These are phyloP conservation scores for Didymosphaeria variabile DNA, from an alignment of 2,329 filamentous ascomycete species.

Conservation along the genomic window DNA sequence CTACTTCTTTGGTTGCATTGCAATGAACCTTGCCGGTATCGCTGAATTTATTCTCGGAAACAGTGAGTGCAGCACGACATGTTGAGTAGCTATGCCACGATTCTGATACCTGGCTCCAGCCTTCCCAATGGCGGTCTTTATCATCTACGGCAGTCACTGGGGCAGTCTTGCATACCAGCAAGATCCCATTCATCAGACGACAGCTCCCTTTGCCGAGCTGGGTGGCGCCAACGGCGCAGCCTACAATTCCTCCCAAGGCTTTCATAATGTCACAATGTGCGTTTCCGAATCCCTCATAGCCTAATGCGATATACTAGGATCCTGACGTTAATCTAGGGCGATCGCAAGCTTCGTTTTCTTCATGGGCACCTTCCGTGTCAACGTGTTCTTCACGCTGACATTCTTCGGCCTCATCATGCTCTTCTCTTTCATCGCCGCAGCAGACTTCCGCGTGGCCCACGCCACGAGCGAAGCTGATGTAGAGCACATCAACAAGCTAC, in stretches of 20 bases:
- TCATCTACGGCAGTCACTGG: constrained; percentile 2
- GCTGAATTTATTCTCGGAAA: not conserved
- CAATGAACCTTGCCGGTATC: not conserved
- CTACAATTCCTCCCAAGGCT: not conserved
- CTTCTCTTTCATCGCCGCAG: not conserved
- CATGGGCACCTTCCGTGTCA: not conserved
- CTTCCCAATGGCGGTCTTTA: not conserved
- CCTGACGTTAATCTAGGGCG: not conserved
- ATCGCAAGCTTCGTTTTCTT: not conserved
- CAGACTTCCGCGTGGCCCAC: not conserved
- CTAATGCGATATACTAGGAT: not conserved
- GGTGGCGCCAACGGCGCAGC: not conserved
- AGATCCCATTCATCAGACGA: not conserved
- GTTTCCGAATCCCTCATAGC: too few species aligned
- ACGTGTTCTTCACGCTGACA: not conserved
- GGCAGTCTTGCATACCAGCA: constrained; percentile 1
- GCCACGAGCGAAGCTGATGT: not conserved
- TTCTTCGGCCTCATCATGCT: constrained; percentile 1
- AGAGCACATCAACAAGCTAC: not conserved
- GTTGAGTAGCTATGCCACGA: not conserved
- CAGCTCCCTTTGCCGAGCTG: not conserved
- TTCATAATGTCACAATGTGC: not conserved
- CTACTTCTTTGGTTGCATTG: constrained; percentile 1
- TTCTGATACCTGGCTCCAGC: not conserved
- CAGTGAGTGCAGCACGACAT: not conserved